These are phyloP conservation scores for Fusarium kyushuense DNA, from an alignment of 2,329 filamentous ascomycete species.

Conservation along the genomic window DNA sequence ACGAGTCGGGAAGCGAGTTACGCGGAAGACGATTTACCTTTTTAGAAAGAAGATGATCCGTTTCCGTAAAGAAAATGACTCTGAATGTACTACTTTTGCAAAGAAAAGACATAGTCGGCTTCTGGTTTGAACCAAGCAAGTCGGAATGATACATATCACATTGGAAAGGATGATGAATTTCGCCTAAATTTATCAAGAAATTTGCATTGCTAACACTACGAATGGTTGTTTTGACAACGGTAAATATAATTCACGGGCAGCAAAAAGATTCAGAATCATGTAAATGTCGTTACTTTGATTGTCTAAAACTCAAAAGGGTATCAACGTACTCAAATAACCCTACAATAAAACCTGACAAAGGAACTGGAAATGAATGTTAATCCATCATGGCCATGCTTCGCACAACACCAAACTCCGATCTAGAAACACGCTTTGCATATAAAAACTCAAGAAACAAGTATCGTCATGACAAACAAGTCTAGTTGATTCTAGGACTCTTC, in stretches of 20 bases:
- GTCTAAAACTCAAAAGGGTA: constrained; percentile 50
- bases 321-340: constrained; percentile 52
- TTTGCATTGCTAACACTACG: background rate
- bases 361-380: constrained; percentile 24
- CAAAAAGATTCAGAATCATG: constrained; percentile 7
- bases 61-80: constrained; percentile 7
- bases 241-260: background rate
- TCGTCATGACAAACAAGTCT: constrained; percentile 2
- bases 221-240: background rate
- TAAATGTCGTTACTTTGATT: constrained; percentile 35
- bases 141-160: background rate
- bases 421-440: constrained; percentile 7
- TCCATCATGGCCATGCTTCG: constrained; percentile 12
- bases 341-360: constrained; percentile 30
- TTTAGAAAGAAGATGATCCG: constrained; percentile 19
- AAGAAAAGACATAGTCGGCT: background rate
- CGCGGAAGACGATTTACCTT: constrained; percentile 24
- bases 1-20: constrained; percentile 31
- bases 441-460: constrained; percentile 4
- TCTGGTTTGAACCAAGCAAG: background rate
- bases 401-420: constrained; percentile 35
- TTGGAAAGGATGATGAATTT: background rate
- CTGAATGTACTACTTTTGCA: too few relatives aligned
- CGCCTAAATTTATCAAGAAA: background rate
- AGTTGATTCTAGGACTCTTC: constrained; percentile 67